phyloP scores from a whole-genome alignment of 768 basidiomycete genomes.

The Phanerochaete carnosa region DNA sequence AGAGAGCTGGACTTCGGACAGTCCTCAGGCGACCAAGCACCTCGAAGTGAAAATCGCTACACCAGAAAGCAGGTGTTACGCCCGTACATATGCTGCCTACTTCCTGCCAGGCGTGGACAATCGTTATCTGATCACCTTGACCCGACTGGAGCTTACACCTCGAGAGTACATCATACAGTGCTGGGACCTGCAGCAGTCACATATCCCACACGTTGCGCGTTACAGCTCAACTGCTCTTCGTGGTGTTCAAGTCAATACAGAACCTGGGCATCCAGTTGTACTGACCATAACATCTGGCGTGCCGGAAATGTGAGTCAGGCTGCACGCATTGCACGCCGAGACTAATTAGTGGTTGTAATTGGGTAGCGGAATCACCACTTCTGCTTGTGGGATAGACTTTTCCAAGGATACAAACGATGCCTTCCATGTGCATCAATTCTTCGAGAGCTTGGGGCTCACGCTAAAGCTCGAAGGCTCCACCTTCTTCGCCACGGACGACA shows the following conservation, averaged over 20 bases:
- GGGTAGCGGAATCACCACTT: background rate
- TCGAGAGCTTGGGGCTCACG: background rate
- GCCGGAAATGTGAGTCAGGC: background rate
- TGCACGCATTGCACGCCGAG: background rate
- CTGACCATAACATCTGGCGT: conserved; percentile 34
- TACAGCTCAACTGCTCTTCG: conserved; percentile 34
- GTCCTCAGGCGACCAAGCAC: conserved; percentile 29
- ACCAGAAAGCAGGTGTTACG: conserved; percentile 12
- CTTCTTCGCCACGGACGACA: conserved; percentile 9
- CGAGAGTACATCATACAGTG: conserved; percentile 43
- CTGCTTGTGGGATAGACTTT: background rate
- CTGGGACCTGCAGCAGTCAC: conserved; percentile 48
- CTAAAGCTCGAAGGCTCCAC: background rate
- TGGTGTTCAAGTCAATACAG: conserved; percentile 47
- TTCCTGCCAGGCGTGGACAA: conserved; percentile 43
- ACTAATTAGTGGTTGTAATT: background rate
- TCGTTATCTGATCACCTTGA: conserved; percentile 47
- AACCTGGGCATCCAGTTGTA: conserved; percentile 27
- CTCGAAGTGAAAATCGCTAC: conserved; percentile 23
- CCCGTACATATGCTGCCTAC: conserved; percentile 41
- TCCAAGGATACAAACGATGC: background rate
- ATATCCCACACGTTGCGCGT: conserved; percentile 41
- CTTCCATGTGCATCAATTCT: background rate
- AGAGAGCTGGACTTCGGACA: conserved; percentile 45
- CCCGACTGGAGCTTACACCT: conserved; percentile 17